phyloP scores from a whole-genome alignment of 164 flowering plant genomes.

The Dillenia suffruticosa region DNA sequence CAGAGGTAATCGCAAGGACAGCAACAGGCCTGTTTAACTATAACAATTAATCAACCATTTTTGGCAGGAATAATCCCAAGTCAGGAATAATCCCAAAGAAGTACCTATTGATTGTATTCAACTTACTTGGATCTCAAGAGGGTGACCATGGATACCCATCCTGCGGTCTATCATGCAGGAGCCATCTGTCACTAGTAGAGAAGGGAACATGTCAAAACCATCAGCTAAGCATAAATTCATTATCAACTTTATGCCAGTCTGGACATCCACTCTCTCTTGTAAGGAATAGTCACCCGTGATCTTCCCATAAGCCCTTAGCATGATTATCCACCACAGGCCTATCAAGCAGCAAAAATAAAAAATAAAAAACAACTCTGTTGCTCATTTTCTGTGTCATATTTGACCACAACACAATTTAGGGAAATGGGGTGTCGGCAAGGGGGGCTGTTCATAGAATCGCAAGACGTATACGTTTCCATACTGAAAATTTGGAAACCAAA shows the following conservation, averaged over 20 bases:
- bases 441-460: too few relatives aligned
- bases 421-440: too few relatives aligned
- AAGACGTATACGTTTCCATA: too few relatives aligned
- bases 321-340: constrained; percentile 64
- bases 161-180: constrained; percentile 69
- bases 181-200: constrained; percentile 58
- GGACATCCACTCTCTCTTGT: constrained; percentile 61
- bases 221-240: constrained; percentile 49
- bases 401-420: too few relatives aligned
- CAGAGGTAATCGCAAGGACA: too few relatives aligned
- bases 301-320: constrained; percentile 59
- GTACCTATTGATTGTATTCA: not conserved
- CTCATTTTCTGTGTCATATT: too few relatives aligned
- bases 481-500: too few relatives aligned
- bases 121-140: constrained; percentile 55
- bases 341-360: not conserved
- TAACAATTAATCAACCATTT: too few relatives aligned
- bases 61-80: too few relatives aligned
- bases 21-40: too few relatives aligned
- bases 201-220: constrained; percentile 67
- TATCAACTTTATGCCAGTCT: constrained; percentile 50
- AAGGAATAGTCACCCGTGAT: constrained; percentile 54
- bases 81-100: too few relatives aligned
- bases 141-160: constrained; percentile 65
- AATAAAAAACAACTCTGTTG: too few relatives aligned